Evolutionary conservation across 345 rosid genomes (phyloP).

Genomic region (Draba incana): DNA sequence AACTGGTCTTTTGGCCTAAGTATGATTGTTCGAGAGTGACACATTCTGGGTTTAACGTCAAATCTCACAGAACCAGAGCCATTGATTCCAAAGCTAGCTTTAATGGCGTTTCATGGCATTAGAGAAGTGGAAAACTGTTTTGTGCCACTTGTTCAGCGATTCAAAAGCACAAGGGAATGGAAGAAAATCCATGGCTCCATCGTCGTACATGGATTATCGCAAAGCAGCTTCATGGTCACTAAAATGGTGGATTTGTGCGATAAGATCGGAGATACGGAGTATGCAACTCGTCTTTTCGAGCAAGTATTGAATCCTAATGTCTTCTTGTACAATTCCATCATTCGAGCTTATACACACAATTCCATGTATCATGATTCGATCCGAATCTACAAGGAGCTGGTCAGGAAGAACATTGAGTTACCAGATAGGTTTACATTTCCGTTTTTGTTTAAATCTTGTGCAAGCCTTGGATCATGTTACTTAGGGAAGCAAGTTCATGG

Average conservation of each 20-base stretch:
- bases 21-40: too few species aligned
- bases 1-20: too few species aligned
- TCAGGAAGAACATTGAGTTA: slow-evolving; percentile 23
- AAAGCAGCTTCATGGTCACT: slow-evolving; percentile 56
- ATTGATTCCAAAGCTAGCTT: background rate
- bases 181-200: slow-evolving; percentile 52
- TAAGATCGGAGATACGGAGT: slow-evolving; percentile 43
- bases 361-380: slow-evolving; percentile 38
- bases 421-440: slow-evolving; percentile 68
- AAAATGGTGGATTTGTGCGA: slow-evolving; percentile 60
- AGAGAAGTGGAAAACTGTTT: slow-evolving; percentile 53
- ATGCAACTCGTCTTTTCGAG: slow-evolving; percentile 50
- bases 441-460: slow-evolving; percentile 54
- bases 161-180: slow-evolving; percentile 42
- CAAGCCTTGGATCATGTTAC: slow-evolving; percentile 39
- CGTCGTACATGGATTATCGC: slow-evolving; percentile 48
- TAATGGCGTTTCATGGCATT: slow-evolving; percentile 33
- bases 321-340: slow-evolving; percentile 58
- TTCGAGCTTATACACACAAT: slow-evolving; percentile 54
- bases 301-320: slow-evolving; percentile 49
- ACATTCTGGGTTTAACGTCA: background rate
- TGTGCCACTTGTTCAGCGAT: slow-evolving; percentile 46
- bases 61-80: slow-evolving; percentile 2
- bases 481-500: slow-evolving; percentile 54
- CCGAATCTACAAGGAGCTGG: slow-evolving; percentile 47